Evolutionary conservation across 2,329 filamentous ascomycete genomes (phyloP).

Genomic region (Microcyclospora pomicola): DNA sequence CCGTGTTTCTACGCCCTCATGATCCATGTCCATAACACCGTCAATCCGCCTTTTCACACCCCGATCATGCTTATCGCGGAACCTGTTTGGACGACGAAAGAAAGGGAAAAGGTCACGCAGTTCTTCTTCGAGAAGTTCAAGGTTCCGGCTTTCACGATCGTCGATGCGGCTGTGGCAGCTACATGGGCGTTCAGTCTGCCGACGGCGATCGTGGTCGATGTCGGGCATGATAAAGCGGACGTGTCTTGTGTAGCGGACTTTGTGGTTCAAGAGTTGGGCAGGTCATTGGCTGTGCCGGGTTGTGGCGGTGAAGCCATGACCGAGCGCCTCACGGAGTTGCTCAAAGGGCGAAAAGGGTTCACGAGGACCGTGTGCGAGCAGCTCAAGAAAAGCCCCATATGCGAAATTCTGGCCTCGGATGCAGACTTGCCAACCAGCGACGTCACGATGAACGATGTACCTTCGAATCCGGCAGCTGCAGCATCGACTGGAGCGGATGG

Average conservation of each 20-base stretch:
- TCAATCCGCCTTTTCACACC: constrained; percentile 87
- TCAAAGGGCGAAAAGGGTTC: constrained; percentile 43
- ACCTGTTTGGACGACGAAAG: constrained; percentile 77
- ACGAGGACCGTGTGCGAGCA: constrained; percentile 51
- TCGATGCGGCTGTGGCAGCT: constrained; percentile 77
- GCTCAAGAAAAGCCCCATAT: constrained; percentile 48
- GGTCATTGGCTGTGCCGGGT: constrained; percentile 45
- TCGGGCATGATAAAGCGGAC: constrained; percentile 85
- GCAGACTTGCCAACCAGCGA: constrained; percentile 39
- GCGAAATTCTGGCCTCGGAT: constrained; percentile 45
- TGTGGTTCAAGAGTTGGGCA: constrained; percentile 53
- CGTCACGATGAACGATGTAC: constrained; percentile 23
- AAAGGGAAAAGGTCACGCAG: constrained; percentile 75
- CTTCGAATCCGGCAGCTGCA: constrained; percentile 40
- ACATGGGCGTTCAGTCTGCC: constrained; percentile 67
- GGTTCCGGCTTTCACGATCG: constrained; percentile 77
- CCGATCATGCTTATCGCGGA: constrained; percentile 83
- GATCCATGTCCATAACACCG: constrained; percentile 75
- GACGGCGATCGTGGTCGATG: constrained; percentile 75
- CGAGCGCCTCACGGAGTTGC: constrained; percentile 51
- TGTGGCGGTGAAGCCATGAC: constrained; percentile 88
- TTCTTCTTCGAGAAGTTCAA: constrained; percentile 98
- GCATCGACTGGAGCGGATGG: constrained; percentile 41
- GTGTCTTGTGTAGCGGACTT: constrained; percentile 83
- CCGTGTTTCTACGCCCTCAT: constrained; percentile 85